Base-by-base conservation (phyloP, 2,329 filamentous ascomycete species). In the Aspergillus arachidicola region DNA sequence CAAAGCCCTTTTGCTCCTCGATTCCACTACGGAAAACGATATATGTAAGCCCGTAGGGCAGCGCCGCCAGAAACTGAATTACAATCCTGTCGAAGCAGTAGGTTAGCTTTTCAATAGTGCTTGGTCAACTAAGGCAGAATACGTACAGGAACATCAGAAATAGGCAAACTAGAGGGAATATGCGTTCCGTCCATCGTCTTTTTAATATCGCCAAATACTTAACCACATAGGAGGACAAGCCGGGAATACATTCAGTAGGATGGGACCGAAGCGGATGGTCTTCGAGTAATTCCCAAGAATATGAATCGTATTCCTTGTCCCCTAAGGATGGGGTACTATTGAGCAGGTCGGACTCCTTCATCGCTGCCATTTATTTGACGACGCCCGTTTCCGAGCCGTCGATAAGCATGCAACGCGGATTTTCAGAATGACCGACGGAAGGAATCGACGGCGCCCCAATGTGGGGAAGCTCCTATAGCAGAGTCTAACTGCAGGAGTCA, bases 261-360 rank as follows among this genome's bases (percentile, higher is more conserved):
- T 74, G 65, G 1, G 72, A 72, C 21, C 75, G 75, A 10, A 76
- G 71, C 9, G 75, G 75, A 59, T 78, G 75, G 30, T 77, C 75
- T 19, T 77, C 73, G 1, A 76, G 62, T 21, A 78, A 57, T 64
- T 63, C 48, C 61, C 61, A 66, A 26, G 67, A 62, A 43, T 64
- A 62, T 16, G 54, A 63, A 48, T 66, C 64, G 38, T 65, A 65
- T 23, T 70, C 65, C 10, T 62, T 55, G 6, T 51, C 23, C 19
- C 64, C 57, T 30, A 65, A 38, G 19, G 19, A 43, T 26, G 61
- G 53, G 10, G 55, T 61, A 50, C 43, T 50, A 58, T 54, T 14
- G 41, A 55, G 46, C 32, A 28, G 6, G 6, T 60, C 53, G 12
- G 32, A 16, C 9, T 60, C 53, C 14, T 45, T 34, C 19, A 58